These are phyloP conservation scores for Knoxdaviesia proteae DNA, from an alignment of 2,329 filamentous ascomycete species.

Conservation along the genomic window DNA sequence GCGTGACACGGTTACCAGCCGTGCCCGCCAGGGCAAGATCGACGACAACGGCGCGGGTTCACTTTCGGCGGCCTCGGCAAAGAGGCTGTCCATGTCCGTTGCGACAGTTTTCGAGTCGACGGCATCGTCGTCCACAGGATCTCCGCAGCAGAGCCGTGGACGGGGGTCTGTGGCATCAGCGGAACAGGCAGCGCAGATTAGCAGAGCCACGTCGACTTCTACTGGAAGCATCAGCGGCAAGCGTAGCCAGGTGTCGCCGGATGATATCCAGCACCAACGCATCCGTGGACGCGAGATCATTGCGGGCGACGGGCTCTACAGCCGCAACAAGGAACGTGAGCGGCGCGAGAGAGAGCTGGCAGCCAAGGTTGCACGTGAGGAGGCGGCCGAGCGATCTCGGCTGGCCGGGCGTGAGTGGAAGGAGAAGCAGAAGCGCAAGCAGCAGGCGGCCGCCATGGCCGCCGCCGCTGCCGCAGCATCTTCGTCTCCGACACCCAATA, in stretches of 20 bases:
- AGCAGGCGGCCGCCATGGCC: slow-evolving; percentile 5
- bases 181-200: slow-evolving; percentile 7
- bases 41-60: slow-evolving; percentile 10
- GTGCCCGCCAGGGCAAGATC: slow-evolving; percentile 27
- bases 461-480: not conserved
- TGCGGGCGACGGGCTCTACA: slow-evolving; percentile 26
- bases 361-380: slow-evolving; percentile 32
- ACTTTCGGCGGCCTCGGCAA: slow-evolving; percentile 6
- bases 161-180: slow-evolving; percentile 8
- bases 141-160: slow-evolving; percentile 8
- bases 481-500: not conserved
- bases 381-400: slow-evolving; percentile 40
- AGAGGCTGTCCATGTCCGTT: slow-evolving; percentile 8
- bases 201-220: slow-evolving; percentile 24
- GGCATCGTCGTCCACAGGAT: slow-evolving; percentile 2
- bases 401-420: slow-evolving; percentile 40
- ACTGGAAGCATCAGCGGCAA: slow-evolving; percentile 21
- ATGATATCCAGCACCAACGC: slow-evolving; percentile 29
- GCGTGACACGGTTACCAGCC: slow-evolving; percentile 36
- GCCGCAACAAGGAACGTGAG: slow-evolving; percentile 28
- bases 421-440: slow-evolving; percentile 30
- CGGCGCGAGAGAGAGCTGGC: slow-evolving; percentile 30
- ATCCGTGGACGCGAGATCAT: slow-evolving; percentile 32
- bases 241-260: slow-evolving; percentile 26
- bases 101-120: not conserved